Conservation (phyloP, 805 yeast species). For the Dipodascopsis tothii region DNA sequence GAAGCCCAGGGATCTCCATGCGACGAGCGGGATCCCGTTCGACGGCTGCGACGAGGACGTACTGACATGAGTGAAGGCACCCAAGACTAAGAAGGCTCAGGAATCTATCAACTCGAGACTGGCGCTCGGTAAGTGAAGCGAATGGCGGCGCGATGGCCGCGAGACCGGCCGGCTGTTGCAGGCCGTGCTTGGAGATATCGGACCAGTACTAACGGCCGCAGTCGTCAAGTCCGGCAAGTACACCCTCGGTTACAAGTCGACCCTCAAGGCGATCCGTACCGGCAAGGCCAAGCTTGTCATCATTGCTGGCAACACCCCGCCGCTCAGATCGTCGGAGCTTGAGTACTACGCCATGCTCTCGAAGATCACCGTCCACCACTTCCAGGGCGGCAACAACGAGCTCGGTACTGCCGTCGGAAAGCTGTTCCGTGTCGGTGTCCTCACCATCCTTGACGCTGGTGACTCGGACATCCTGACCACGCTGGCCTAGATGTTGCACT, state of each 20-base stretch:
- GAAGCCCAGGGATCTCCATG: slow-evolving; percentile 15
- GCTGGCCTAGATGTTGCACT: slow-evolving; percentile 11
- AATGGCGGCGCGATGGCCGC: too few species aligned
- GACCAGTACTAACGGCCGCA: neutral
- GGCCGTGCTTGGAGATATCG: neutral
- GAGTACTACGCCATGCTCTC: slow-evolving; percentile 99
- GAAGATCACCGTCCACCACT: slow-evolving; percentile 93
- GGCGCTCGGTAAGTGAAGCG: slow-evolving; percentile 50
- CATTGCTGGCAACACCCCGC: slow-evolving; percentile 99
- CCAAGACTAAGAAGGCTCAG: slow-evolving; percentile 69
- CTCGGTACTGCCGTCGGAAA: slow-evolving; percentile 91
- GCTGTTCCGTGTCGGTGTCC: slow-evolving; percentile 98
- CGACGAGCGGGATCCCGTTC: too few species aligned
- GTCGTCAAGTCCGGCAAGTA: slow-evolving; percentile 98
- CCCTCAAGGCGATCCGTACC: slow-evolving; percentile 95
- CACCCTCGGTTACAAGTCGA: slow-evolving; percentile 99
- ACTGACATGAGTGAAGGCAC: slow-evolving; percentile 13
- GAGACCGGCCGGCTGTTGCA: neutral
- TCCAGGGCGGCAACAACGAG: slow-evolving; percentile 37
- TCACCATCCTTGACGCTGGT: slow-evolving; percentile 96
- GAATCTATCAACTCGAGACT: slow-evolving; percentile 97
- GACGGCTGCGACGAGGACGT: neutral
- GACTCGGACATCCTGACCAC: slow-evolving; percentile 89
- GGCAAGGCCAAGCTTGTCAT: slow-evolving; percentile 98
- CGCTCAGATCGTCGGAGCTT: slow-evolving; percentile 98